Conservation (phyloP, 768 basidiomycete genomes). For the Phylloporus sp. region DNA sequence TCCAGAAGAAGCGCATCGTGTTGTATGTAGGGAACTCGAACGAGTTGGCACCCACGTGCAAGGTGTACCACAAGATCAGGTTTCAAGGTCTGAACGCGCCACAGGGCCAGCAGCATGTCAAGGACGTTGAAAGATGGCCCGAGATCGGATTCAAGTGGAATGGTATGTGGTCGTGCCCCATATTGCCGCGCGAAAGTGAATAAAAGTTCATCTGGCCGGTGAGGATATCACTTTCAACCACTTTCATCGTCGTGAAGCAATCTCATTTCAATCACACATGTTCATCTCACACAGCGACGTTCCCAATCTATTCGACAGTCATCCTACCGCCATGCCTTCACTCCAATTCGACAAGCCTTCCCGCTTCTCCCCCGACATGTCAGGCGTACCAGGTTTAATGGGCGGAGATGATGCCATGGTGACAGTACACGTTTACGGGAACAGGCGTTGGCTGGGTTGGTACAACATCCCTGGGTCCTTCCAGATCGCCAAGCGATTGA, state of each 20-base stretch:
- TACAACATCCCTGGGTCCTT: not conserved
- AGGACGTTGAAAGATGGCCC: slow-evolving; percentile 17
- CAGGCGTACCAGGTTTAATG: slow-evolving; percentile 25
- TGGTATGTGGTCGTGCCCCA: no score
- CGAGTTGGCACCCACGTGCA: slow-evolving; percentile 16
- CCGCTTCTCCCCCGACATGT: slow-evolving; percentile 15
- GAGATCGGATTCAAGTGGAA: slow-evolving; percentile 20
- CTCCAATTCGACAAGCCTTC: not conserved
- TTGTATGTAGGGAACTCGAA: slow-evolving; percentile 54
- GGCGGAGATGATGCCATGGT: slow-evolving; percentile 31
- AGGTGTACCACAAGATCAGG: slow-evolving; percentile 18
- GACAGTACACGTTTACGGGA: not conserved
- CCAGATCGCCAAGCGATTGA: not conserved
- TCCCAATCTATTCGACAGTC: not conserved
- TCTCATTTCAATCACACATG: no score
- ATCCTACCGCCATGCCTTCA: not conserved
- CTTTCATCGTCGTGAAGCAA: no score
- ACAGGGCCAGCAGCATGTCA: slow-evolving; percentile 2
- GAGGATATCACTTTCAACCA: no score
- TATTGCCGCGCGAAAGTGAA: no score
- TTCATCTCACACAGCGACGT: not conserved
- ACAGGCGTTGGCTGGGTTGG: not conserved
- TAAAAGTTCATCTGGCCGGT: no score
- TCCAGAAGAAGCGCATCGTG: slow-evolving; percentile 34
- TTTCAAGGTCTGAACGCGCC: slow-evolving; percentile 16